Evolutionary conservation across 1,139 yeast genomes (phyloP), one percentile per base, ranked within the genome.

Genomic region (Sugiyamaella japonica): DNA sequence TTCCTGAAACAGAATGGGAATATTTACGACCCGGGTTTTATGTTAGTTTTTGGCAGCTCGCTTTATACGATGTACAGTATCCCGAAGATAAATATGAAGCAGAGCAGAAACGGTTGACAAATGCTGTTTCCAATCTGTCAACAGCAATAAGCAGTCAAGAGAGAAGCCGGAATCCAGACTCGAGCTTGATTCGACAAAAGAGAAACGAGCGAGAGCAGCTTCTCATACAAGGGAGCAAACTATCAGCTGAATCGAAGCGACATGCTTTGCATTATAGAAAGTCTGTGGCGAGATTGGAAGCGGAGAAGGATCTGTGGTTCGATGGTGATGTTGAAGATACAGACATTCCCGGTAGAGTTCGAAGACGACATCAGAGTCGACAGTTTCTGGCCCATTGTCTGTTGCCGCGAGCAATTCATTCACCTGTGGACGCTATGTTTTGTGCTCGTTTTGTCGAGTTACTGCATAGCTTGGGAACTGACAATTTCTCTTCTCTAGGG

Each of bases 351-450:
- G 66, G 67, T n/a, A 55, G 64, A 16, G 68, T 66, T 9, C 60
- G 61, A 5, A 57, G 70, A 13, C 61, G 64, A 16, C 53, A 55
- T 17, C 72, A 71, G 43, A 61, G 74, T 12, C 65, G 67, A 37
- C 67, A 71, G 5, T 77, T 89, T 55, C 66, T 89, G 36, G 85
- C 86, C 57, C 71, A 72, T 53, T 89, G 97, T 69, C 65, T 89
- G 5, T 70, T 90, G 16, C 97, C 97, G 13, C 76, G 97, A 62
- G 79, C 85, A 2, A 69, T 86, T 2, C 89, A 86, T 61, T 88
- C 97, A 0, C 85, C 96, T 0, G 81, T 85, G 59, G 99, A 91
- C 72, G 97, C 98, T 0, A 77, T 86, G 1, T 90, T 74, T 66
- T 73, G 84, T 43, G 83, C 89, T 0, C 75, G 78, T 55, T 89